Evolutionary conservation across 2,329 filamentous ascomycete genomes (phyloP).

Genomic region (Xylaria multiplex): DNA sequence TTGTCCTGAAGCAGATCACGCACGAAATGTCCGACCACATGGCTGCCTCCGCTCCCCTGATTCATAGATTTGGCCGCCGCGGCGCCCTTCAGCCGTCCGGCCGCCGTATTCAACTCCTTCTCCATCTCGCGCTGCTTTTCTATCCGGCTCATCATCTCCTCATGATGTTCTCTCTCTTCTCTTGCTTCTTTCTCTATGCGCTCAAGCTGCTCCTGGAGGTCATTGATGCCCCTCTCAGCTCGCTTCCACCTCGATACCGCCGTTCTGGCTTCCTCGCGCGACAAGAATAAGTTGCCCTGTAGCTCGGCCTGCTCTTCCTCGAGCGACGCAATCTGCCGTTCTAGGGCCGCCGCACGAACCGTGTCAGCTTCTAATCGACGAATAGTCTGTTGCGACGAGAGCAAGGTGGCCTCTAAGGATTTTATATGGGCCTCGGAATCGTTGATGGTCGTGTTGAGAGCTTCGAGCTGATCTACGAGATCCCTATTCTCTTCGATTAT

Average conservation of each 20-base stretch:
- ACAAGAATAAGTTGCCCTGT: constrained; percentile 72
- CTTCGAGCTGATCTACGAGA: constrained; percentile 85
- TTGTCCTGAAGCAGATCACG: constrained; percentile 96
- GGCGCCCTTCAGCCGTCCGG: constrained; percentile 81
- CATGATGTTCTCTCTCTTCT: constrained; percentile 82
- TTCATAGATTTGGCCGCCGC: constrained; percentile 75
- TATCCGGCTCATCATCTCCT: constrained; percentile 83
- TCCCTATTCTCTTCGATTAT: constrained; percentile 84
- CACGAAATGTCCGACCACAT: constrained; percentile 93
- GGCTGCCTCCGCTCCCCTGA: constrained; percentile 67
- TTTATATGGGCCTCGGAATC: constrained; percentile 85
- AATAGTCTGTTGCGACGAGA: constrained; percentile 80
- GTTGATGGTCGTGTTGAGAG: constrained; percentile 79
- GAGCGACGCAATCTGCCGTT: constrained; percentile 79
- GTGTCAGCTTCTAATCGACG: constrained; percentile 79
- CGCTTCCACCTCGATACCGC: constrained; percentile 86
- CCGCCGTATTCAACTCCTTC: constrained; percentile 80
- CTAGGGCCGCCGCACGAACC: constrained; percentile 78
- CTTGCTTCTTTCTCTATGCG: constrained; percentile 84
- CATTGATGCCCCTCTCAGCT: constrained; percentile 80
- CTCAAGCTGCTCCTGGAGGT: constrained; percentile 88
- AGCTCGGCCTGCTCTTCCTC: constrained; percentile 83
- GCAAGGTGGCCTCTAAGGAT: constrained; percentile 78
- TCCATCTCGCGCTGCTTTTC: constrained; percentile 86
- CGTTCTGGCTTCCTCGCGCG: constrained; percentile 78